Percentiles rank a stretch among this genome's conserved stretches.
Evolutionary conservation across 2,329 filamentous ascomycete genomes (phyloP).

Genomic region (Stylonectria norvegica): DNA sequence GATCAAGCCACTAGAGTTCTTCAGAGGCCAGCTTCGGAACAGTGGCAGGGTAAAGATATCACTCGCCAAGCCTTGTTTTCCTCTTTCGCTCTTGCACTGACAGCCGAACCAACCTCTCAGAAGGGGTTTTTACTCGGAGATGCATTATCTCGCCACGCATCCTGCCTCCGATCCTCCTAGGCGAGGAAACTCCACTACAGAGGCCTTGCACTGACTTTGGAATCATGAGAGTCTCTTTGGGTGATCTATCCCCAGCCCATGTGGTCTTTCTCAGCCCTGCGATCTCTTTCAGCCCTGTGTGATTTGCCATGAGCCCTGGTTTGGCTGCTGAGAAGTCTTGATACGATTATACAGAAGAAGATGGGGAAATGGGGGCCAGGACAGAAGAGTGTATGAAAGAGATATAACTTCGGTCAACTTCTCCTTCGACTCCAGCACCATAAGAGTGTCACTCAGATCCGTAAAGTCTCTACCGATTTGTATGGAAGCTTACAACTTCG

Average conservation of each 20-base stretch:
- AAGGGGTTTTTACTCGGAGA: too few species aligned
- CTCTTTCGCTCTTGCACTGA: too few species aligned
- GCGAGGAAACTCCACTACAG: neutral
- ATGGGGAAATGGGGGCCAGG: neutral
- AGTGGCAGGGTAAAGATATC: too few species aligned
- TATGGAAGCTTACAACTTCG: neutral
- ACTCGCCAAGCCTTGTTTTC: too few species aligned
- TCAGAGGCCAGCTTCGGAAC: too few species aligned
- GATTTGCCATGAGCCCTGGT: neutral
- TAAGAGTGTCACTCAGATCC: neutral
- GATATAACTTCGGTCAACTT: neutral
- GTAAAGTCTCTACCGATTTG: neutral
- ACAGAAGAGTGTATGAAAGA: neutral
- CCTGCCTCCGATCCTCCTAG: too few species aligned
- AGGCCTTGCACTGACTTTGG: neutral
- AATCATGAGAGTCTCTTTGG: neutral
- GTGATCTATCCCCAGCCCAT: too few species aligned
- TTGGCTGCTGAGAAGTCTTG: neutral
- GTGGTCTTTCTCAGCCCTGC: too few species aligned
- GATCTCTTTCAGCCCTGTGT: neutral
- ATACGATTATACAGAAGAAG: too few species aligned
- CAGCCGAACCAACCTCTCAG: too few species aligned
- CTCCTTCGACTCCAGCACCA: neutral
- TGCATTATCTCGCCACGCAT: too few species aligned
- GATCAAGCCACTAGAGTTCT: too few species aligned